These are phyloP conservation scores for Colletotrichum eremochloae DNA, from an alignment of 2,329 filamentous ascomycete species.

Conservation along the genomic window DNA sequence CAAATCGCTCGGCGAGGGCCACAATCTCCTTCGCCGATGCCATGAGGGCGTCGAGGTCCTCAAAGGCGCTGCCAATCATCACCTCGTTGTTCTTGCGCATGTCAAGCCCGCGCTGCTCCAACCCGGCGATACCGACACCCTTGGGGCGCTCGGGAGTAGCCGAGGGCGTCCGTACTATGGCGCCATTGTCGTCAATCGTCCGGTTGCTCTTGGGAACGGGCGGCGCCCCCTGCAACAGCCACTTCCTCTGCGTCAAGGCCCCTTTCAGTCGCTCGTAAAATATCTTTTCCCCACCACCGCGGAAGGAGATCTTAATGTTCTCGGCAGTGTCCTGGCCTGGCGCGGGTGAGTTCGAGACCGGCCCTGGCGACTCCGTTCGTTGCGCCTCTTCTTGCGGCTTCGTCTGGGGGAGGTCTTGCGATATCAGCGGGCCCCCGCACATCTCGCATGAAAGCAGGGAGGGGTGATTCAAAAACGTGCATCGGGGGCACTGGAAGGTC, in stretches of 20 bases:
- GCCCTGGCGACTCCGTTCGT: constrained; percentile 84
- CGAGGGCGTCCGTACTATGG: constrained; percentile 46
- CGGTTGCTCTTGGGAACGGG: constrained; percentile 78
- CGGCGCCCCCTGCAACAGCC: constrained; percentile 91
- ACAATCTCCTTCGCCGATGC: constrained; percentile 97
- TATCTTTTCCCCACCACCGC: constrained; percentile 87
- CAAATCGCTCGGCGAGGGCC: constrained; percentile 89
- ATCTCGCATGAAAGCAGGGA: constrained; percentile 90
- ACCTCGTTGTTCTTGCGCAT: constrained; percentile 93
- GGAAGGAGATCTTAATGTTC: constrained; percentile 91
- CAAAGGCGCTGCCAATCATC: constrained; percentile 93
- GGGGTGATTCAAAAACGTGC: constrained; percentile 94
- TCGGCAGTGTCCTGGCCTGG: constrained; percentile 71
- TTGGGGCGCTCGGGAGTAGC: constrained; percentile 58
- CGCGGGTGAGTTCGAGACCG: constrained; percentile 63
- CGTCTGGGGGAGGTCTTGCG: constrained; percentile 59
- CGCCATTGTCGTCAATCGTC: constrained; percentile 52
- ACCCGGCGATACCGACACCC: constrained; percentile 88
- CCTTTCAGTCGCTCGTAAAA: constrained; percentile 91
- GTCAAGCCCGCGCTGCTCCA: constrained; percentile 87
- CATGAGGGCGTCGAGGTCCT: constrained; percentile 97
- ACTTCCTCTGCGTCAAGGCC: constrained; percentile 92
- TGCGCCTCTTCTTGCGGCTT: constrained; percentile 53
- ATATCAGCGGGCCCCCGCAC: constrained; percentile 82
- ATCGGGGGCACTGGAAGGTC: constrained; percentile 81